phyloP scores from a whole-genome alignment of 805 yeast genomes.

The Candida vaughaniae region DNA sequence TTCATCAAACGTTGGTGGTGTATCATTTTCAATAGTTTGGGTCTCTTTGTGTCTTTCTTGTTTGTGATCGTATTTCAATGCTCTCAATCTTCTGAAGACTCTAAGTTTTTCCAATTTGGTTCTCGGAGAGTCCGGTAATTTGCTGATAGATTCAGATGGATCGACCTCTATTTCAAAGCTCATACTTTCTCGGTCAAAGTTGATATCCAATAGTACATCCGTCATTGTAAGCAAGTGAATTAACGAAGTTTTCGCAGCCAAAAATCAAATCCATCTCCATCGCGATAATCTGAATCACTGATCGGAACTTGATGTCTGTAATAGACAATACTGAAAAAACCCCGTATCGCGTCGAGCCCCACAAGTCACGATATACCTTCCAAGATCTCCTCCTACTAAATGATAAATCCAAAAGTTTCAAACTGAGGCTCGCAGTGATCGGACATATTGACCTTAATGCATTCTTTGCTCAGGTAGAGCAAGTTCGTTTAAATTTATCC shows the following conservation, averaged over 20 bases:
- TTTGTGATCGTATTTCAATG: constrained; percentile 1
- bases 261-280: too few species aligned
- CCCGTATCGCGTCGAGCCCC: constrained; percentile 6
- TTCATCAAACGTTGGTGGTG: neutral
- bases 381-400: constrained; percentile 50
- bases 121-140: neutral
- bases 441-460: constrained; percentile 93
- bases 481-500: constrained; percentile 63
- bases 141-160: neutral
- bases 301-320: too few species aligned
- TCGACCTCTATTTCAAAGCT: constrained; percentile 4
- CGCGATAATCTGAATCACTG: too few species aligned
- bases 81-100: constrained; percentile 1
- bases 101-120: neutral
- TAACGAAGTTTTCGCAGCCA: constrained; percentile 9
- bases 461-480: constrained; percentile 93
- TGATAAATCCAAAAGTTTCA: constrained; percentile 47
- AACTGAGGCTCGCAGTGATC: constrained; percentile 71
- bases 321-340: constrained; percentile 4
- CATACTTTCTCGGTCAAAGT: constrained; percentile 8
- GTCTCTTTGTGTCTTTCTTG: neutral
- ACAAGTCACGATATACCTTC: constrained; percentile 44
- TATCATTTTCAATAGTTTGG: neutral
- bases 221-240: constrained; percentile 1
- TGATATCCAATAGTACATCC: neutral